A percentile compares a stretch with the other conserved stretches of the same genome.
Conservation (phyloP, 176 grass and related monocot species). For the Calamus simplicifolius region DNA sequence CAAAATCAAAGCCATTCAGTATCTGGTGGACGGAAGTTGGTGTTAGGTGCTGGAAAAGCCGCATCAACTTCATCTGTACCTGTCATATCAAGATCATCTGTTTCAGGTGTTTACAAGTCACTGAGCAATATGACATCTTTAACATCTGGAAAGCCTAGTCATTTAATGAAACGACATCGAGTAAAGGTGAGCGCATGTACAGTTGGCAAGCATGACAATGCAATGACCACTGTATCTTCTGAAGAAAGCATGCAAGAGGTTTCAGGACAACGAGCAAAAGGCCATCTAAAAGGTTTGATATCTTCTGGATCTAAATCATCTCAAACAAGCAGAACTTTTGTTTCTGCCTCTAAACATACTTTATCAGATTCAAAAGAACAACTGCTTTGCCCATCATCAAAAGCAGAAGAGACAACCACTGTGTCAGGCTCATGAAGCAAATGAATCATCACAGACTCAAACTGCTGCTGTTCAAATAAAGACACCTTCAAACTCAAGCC, state of each 20-base stretch:
- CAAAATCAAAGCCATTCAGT: constrained; percentile 27
- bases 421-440: constrained; percentile 35
- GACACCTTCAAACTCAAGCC: constrained; percentile 40
- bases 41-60: constrained; percentile 30
- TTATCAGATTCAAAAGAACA: constrained; percentile 41
- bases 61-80: constrained; percentile 42
- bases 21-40: constrained; percentile 30
- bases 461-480: constrained; percentile 33
- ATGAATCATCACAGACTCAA: constrained; percentile 34
- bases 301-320: constrained; percentile 49
- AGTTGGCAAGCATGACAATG: constrained; percentile 30
- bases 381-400: constrained; percentile 27
- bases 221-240: constrained; percentile 12
- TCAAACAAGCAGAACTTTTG: constrained; percentile 42
- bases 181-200: constrained; percentile 17
- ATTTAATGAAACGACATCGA: constrained; percentile 33
- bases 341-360: constrained; percentile 42
- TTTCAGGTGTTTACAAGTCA: constrained; percentile 32
- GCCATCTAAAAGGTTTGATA: constrained; percentile 38
- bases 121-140: constrained; percentile 15
- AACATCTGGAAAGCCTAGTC: constrained; percentile 29
- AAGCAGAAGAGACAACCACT: constrained; percentile 23
- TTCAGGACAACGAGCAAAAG: constrained; percentile 46
- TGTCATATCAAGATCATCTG: constrained; percentile 16
- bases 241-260: constrained; percentile 38